These are phyloP conservation scores for Aspergillus sp. DNA, from an alignment of 2,329 filamentous ascomycete genomes.

Conservation along the genomic window DNA sequence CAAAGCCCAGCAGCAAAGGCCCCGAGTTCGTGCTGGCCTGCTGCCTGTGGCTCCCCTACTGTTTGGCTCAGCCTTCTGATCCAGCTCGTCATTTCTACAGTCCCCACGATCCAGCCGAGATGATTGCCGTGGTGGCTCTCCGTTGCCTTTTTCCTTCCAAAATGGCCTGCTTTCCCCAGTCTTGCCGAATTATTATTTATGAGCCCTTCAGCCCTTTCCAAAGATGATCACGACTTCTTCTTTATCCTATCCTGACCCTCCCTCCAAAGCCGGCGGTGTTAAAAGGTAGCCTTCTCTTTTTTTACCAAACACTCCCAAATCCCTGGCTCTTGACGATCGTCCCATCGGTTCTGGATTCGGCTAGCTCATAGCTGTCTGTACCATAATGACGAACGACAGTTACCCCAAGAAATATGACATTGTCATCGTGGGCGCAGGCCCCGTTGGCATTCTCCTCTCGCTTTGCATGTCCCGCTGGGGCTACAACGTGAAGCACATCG, in stretches of 20 bases:
- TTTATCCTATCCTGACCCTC: not conserved
- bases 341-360: not conserved
- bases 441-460: conserved; percentile 82
- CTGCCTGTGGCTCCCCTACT: not conserved
- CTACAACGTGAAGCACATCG: conserved; percentile 92
- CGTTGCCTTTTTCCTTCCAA: conserved; percentile 18
- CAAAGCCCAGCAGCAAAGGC: conserved; percentile 11
- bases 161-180: conserved; percentile 20
- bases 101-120: conserved; percentile 31
- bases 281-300: not conserved
- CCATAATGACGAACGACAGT: conserved; percentile 19
- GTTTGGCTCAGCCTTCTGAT: conserved; percentile 5
- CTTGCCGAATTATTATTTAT: conserved; percentile 28
- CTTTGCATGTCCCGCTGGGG: conserved; percentile 89
- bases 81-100: not conserved
- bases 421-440: conserved; percentile 86
- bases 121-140: conserved; percentile 37
- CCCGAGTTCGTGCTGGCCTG: not conserved
- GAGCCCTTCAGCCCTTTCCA: conserved; percentile 13
- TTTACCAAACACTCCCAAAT: not conserved
- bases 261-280: not conserved
- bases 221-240: not conserved
- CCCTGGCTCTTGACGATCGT: not conserved
- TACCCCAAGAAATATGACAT: conserved; percentile 58
- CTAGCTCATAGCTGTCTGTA: not conserved